A percentile compares a stretch with the other conserved stretches of the same genome.
Conservation (phyloP, 352 stramenopile genomes). For the Globisporangium iwayamae region DNA sequence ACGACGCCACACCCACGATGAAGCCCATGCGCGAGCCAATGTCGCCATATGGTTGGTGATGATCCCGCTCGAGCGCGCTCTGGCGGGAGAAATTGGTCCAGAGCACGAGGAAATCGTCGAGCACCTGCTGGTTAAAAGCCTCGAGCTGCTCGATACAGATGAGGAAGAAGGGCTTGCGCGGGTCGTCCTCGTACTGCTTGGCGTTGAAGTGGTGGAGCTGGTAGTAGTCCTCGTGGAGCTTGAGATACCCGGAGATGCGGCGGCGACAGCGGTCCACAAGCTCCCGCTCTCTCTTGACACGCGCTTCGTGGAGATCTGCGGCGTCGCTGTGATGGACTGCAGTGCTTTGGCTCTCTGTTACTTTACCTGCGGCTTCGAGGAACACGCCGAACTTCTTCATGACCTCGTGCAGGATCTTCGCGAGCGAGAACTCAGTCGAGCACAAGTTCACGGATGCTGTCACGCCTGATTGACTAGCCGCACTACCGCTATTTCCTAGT, state of each 20-base stretch:
- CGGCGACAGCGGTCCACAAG: slow-evolving; percentile 19
- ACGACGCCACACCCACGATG: slow-evolving; percentile 65
- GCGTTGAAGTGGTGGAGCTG: slow-evolving; percentile 19
- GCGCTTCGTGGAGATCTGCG: background rate
- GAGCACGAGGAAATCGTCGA: slow-evolving; percentile 71
- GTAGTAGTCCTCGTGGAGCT: slow-evolving; percentile 36
- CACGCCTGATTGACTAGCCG: background rate
- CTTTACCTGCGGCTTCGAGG: background rate
- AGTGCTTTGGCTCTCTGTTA: background rate
- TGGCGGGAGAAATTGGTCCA: slow-evolving; percentile 50
- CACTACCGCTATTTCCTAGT: background rate
- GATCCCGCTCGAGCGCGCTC: background rate
- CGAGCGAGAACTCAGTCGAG: slow-evolving; percentile 46
- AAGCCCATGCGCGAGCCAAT: slow-evolving; percentile 38
- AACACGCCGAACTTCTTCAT: slow-evolving; percentile 26
- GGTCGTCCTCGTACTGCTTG: slow-evolving; percentile 4
- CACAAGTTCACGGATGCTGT: slow-evolving; percentile 20
- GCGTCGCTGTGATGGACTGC: background rate
- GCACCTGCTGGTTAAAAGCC: slow-evolving; percentile 43
- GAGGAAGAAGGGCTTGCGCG: slow-evolving; percentile 41
- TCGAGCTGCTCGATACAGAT: slow-evolving; percentile 82
- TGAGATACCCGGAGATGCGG: slow-evolving; percentile 20
- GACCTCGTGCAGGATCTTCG: slow-evolving; percentile 44
- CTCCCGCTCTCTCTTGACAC: background rate
- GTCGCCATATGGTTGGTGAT: slow-evolving; percentile 4